Conservation (phyloP, 495 filamentous ascomycete genomes). For the Saxispiralis lemnorum region DNA sequence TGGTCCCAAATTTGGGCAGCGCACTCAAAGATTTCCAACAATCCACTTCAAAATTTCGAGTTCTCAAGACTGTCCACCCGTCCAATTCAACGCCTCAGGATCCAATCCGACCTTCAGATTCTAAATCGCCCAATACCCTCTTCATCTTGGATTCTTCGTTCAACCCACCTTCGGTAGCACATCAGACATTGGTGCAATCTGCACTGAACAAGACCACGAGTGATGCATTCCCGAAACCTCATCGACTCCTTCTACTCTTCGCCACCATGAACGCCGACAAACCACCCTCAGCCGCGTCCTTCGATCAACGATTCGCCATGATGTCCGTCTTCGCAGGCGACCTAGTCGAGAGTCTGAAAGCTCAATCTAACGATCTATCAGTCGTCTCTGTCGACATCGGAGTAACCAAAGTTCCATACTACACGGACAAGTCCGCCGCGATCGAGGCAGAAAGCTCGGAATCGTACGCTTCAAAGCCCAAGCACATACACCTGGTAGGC, state of each 20-base stretch:
- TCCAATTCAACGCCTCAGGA: slow-evolving; percentile 1
- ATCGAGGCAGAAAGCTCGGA: slow-evolving; percentile 30
- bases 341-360: slow-evolving; percentile 19
- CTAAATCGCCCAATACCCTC: slow-evolving; percentile 31
- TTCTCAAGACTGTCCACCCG: slow-evolving; percentile 10
- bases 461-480: slow-evolving; percentile 32
- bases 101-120: background rate
- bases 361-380: slow-evolving; percentile 8
- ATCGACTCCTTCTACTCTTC: slow-evolving; percentile 61
- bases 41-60: slow-evolving; percentile 11
- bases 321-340: slow-evolving; percentile 68
- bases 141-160: slow-evolving; percentile 89
- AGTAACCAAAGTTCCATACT: slow-evolving; percentile 67
- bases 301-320: slow-evolving; percentile 68
- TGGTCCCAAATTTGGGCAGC: slow-evolving; percentile 5
- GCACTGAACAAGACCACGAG: slow-evolving; percentile 33
- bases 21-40: slow-evolving; percentile 12
- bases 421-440: slow-evolving; percentile 61
- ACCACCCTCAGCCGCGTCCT: slow-evolving; percentile 60
- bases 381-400: slow-evolving; percentile 49
- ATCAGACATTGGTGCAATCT: slow-evolving; percentile 54
- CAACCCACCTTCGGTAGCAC: slow-evolving; percentile 80
- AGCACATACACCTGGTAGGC: slow-evolving; percentile 55
- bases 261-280: slow-evolving; percentile 91
- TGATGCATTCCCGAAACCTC: slow-evolving; percentile 14